Percentiles rank a stretch among this genome's conserved stretches.
These are phyloP conservation scores for Aspergillus indologenus DNA, from an alignment of 495 filamentous ascomycete genomes.

Conservation along the genomic window DNA sequence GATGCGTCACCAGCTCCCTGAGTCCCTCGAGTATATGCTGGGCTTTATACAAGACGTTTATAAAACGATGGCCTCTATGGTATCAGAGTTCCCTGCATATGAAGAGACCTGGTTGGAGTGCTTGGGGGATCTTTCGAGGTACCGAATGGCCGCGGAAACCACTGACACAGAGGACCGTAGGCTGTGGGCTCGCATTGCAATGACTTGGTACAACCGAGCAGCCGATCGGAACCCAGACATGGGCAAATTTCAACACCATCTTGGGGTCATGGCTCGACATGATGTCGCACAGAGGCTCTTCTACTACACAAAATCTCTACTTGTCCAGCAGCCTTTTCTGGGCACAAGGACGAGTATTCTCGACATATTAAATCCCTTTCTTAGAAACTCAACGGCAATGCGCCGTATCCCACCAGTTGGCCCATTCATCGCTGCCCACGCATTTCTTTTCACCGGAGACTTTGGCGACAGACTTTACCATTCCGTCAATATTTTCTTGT, in stretches of 20 bases:
- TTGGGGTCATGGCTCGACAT: slow-evolving; percentile 76
- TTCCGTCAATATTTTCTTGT: slow-evolving; percentile 48
- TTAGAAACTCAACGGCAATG: slow-evolving; percentile 31
- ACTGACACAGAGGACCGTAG: slow-evolving; percentile 68
- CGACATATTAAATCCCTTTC: slow-evolving; percentile 68
- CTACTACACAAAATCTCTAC: slow-evolving; percentile 60
- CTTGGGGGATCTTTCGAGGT: slow-evolving; percentile 71
- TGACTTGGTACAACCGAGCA: slow-evolving; percentile 79
- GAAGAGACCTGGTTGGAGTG: slow-evolving; percentile 91
- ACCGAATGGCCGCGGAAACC: slow-evolving; percentile 78
- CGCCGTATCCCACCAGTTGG: slow-evolving; percentile 38
- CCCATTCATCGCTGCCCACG: slow-evolving; percentile 63
- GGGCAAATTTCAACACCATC: slow-evolving; percentile 79
- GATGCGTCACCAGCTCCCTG: slow-evolving; percentile 64
- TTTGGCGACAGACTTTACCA: slow-evolving; percentile 44
- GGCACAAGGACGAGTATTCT: slow-evolving; percentile 67
- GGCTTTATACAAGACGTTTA: slow-evolving; percentile 34
- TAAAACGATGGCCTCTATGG: slow-evolving; percentile 4
- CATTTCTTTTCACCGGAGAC: slow-evolving; percentile 59
- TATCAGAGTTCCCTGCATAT: slow-evolving; percentile 73
- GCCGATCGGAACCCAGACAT: slow-evolving; percentile 66
- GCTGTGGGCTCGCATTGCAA: slow-evolving; percentile 71
- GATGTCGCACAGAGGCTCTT: slow-evolving; percentile 72
- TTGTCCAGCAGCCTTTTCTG: slow-evolving; percentile 49
- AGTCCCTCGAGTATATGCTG: slow-evolving; percentile 73